Evolutionary conservation across 1,284 basidiomycete species (phyloP).

Genomic region (Malassezia pachydermatis): DNA sequence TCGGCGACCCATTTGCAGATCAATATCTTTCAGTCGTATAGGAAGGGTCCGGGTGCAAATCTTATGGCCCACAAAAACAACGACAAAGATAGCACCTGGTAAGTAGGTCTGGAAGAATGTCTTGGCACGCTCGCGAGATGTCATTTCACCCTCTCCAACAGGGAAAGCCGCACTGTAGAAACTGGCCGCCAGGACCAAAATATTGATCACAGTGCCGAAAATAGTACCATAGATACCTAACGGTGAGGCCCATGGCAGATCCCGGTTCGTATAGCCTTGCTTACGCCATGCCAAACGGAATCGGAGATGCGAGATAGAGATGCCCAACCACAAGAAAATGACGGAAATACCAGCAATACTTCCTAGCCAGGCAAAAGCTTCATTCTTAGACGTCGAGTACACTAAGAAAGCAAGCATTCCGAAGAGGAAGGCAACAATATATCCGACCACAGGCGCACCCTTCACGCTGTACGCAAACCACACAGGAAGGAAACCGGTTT

Average conservation of each 20-base stretch:
- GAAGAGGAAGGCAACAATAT: slow-evolving; percentile 48
- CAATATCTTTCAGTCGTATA: slow-evolving; percentile 31
- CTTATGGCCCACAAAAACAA: slow-evolving; percentile 20
- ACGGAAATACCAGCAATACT: slow-evolving; percentile 53
- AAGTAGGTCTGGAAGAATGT: slow-evolving; percentile 52
- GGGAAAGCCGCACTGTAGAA: slow-evolving; percentile 34
- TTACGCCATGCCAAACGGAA: slow-evolving; percentile 50
- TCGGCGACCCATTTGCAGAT: slow-evolving; percentile 35
- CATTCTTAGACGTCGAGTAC: slow-evolving; percentile 30
- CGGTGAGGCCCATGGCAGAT: slow-evolving; percentile 52
- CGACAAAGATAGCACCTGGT: slow-evolving; percentile 37
- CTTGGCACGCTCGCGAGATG: slow-evolving; percentile 38
- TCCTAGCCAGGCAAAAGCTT: slow-evolving; percentile 51
- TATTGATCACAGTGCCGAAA: slow-evolving; percentile 48
- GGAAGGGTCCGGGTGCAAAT: slow-evolving; percentile 21
- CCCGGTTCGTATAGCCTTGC: slow-evolving; percentile 51
- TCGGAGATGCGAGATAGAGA: slow-evolving; percentile 48
- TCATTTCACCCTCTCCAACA: slow-evolving; percentile 35
- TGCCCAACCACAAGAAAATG: slow-evolving; percentile 50
- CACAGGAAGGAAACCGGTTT: slow-evolving; percentile 50
- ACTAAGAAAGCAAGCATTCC: slow-evolving; percentile 41
- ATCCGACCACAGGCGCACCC: slow-evolving; percentile 49
- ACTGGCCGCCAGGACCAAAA: slow-evolving; percentile 26
- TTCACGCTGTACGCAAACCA: slow-evolving; percentile 50
- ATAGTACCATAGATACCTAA: slow-evolving; percentile 52